These are phyloP conservation scores for Silene latifolia DNA, from an alignment of 148 eudicot species.

Conservation along the genomic window DNA sequence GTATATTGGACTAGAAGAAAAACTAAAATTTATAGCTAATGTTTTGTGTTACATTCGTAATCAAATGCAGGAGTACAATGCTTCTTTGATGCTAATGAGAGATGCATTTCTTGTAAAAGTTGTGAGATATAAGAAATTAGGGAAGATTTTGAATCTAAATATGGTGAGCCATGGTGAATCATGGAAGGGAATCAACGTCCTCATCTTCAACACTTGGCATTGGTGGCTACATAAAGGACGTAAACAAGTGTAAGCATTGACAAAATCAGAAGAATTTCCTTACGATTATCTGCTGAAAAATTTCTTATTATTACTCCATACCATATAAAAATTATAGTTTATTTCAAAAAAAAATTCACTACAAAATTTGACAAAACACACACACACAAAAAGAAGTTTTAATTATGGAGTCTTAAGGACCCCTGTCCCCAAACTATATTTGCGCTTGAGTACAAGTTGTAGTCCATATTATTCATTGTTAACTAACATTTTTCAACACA, in stretches of 20 bases:
- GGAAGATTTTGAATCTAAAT: slow-evolving; percentile 47
- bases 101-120: slow-evolving; percentile 52
- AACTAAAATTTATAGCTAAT: not conserved
- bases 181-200: slow-evolving; percentile 47
- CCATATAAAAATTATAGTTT: no score
- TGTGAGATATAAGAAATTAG: slow-evolving; percentile 21
- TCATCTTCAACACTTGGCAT: slow-evolving; percentile 79
- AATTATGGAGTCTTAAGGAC: no score
- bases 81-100: slow-evolving; percentile 40
- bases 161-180: slow-evolving; percentile 30
- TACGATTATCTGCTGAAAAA: no score
- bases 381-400: no score
- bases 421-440: no score
- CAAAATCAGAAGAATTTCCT: no score
- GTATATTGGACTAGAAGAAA: not conserved
- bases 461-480: no score
- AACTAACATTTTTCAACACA: no score
- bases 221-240: slow-evolving; percentile 84
- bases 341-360: no score
- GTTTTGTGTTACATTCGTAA: not conserved
- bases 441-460: no score
- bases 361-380: no score
- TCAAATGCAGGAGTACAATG: slow-evolving; percentile 35
- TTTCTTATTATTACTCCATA: no score
- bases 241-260: slow-evolving; percentile 49